phyloP scores from a whole-genome alignment of 768 basidiomycete genomes.

The Collybia mongolica region DNA sequence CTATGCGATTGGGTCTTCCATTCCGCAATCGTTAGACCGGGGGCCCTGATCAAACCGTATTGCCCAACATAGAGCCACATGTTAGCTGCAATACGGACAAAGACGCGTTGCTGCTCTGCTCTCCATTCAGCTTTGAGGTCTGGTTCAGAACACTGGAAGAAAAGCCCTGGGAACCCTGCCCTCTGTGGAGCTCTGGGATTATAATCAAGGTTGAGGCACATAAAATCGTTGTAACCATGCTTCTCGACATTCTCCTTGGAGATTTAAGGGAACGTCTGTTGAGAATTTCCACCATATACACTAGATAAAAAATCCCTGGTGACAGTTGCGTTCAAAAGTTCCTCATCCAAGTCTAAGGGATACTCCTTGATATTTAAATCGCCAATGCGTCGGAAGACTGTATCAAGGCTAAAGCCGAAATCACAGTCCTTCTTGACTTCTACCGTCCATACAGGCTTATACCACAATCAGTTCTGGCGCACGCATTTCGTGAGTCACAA shows the following conservation, averaged over 20 bases:
- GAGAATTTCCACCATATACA: conserved; percentile 8
- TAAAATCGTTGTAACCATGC: conserved; percentile 26
- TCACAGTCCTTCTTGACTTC: neutral
- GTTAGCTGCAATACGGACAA: conserved; percentile 29
- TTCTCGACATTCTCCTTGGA: conserved; percentile 11
- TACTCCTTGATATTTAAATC: conserved; percentile 1
- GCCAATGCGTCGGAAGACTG: conserved; percentile 10
- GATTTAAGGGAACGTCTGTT: conserved; percentile 10
- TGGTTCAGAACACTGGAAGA: conserved; percentile 7
- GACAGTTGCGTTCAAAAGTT: conserved; percentile 3
- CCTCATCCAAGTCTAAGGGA: conserved; percentile 2
- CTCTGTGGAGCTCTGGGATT: conserved; percentile 26
- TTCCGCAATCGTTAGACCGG: conserved; percentile 32
- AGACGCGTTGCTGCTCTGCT: conserved; percentile 26
- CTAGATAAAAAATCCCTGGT: conserved; percentile 7
- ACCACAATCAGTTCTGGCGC: neutral
- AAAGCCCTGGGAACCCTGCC: conserved; percentile 29
- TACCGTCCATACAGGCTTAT: neutral
- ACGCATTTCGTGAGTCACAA: neutral
- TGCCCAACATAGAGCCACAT: conserved; percentile 36
- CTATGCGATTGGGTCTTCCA: conserved; percentile 15
- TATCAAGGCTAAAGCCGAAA: conserved; percentile 4
- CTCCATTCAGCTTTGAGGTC: neutral
- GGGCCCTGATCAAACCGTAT: conserved; percentile 27
- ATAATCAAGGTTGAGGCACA: conserved; percentile 22